phyloP scores from a whole-genome alignment of 2,329 filamentous ascomycete species.

The Thelonectria discophora region DNA sequence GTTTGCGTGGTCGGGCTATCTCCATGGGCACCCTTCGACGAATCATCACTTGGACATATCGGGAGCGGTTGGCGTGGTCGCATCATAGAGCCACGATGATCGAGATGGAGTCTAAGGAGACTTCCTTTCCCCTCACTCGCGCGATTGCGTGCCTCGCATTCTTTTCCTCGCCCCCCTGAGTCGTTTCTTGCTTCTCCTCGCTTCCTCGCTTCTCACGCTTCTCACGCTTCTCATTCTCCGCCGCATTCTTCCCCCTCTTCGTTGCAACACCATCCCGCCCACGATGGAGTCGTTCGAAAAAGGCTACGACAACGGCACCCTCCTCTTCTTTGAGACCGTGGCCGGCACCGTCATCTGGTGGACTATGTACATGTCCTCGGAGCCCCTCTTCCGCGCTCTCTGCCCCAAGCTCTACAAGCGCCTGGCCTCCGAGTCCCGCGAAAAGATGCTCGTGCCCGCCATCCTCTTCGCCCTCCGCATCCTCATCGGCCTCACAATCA shows the following conservation, averaged over 20 bases:
- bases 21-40: no score
- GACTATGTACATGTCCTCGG: slow-evolving; percentile 25
- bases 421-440: slow-evolving; percentile 24
- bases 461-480: slow-evolving; percentile 31
- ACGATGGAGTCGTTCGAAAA: background rate
- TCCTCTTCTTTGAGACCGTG: slow-evolving; percentile 33
- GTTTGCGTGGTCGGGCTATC: no score
- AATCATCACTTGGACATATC: no score
- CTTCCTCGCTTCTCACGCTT: background rate
- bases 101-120: no score
- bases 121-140: no score
- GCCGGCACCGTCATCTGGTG: slow-evolving; percentile 34
- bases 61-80: no score
- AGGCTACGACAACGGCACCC: slow-evolving; percentile 12
- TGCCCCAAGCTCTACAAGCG: slow-evolving; percentile 26
- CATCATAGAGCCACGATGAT: no score
- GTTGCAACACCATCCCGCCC: background rate
- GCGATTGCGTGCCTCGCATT: no score
- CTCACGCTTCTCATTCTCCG: no score
- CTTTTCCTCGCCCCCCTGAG: no score
- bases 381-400: slow-evolving; percentile 23
- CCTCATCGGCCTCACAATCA: slow-evolving; percentile 27
- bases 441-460: slow-evolving; percentile 30
- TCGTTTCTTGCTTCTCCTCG: background rate
- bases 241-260: no score